These are phyloP conservation scores for Geotrichum reessii DNA, from an alignment of 1,139 yeast genomes.

Conservation along the genomic window DNA sequence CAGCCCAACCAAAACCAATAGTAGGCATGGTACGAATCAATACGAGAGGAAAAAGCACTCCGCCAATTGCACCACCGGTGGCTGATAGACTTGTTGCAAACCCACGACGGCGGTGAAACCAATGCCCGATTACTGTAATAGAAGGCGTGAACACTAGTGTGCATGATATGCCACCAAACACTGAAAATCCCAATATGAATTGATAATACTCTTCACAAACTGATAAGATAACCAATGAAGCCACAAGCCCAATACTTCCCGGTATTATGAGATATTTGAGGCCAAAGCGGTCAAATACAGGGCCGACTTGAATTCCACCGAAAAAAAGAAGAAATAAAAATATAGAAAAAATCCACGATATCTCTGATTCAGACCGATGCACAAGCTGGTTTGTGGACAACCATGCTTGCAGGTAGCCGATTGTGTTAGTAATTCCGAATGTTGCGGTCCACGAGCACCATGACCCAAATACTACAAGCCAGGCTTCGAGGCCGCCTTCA, in stretches of 20 bases:
- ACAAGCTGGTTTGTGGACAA: conserved; percentile 46
- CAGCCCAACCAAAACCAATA: conserved; percentile 59
- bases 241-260: conserved; percentile 45
- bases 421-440: conserved; percentile 56
- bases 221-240: conserved; percentile 51
- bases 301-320: conserved; percentile 57
- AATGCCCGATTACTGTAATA: conserved; percentile 56
- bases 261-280: conserved; percentile 32
- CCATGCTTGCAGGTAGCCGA: conserved; percentile 59
- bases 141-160: conserved; percentile 55
- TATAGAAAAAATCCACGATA: conserved; percentile 62
- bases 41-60: conserved; percentile 53
- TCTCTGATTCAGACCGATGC: conserved; percentile 40
- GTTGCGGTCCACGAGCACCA: conserved; percentile 53
- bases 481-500: conserved; percentile 56
- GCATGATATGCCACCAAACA: conserved; percentile 52
- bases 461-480: conserved; percentile 56
- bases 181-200: conserved; percentile 53
- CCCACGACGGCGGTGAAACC: conserved; percentile 53
- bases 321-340: conserved; percentile 52
- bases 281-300: conserved; percentile 48
- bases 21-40: conserved; percentile 43
- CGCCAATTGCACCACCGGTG: conserved; percentile 60
- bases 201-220: conserved; percentile 50
- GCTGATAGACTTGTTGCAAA: conserved; percentile 54